Evolutionary conservation across 345 rosid species (phyloP).

Genomic region (Eucalyptus polybractea): DNA sequence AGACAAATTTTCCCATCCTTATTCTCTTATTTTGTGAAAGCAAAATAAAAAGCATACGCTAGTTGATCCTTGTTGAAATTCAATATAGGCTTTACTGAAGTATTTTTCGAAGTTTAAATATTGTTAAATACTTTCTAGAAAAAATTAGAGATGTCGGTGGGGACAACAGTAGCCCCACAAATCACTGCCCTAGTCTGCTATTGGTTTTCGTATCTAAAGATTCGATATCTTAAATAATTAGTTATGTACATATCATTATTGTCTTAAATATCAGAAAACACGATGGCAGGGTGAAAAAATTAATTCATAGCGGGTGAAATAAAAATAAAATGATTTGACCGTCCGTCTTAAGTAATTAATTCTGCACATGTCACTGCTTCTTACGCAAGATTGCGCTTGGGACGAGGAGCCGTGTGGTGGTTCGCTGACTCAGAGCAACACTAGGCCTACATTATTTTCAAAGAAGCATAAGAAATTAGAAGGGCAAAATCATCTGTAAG

Average conservation of each 20-base stretch:
- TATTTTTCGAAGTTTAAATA: not conserved
- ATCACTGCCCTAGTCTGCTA: not conserved
- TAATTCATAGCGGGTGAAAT: not conserved
- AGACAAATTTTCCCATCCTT: not conserved
- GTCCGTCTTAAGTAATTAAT: rapidly evolving
- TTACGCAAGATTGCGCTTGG: too few relatives aligned
- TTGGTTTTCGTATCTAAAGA: not conserved
- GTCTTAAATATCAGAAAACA: not conserved
- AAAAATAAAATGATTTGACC: not conserved
- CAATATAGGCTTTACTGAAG: not conserved
- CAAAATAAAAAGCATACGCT: not conserved
- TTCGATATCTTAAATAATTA: not conserved
- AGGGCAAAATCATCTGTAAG: too few relatives aligned
- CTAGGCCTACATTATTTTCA: too few relatives aligned
- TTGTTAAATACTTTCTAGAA: not conserved
- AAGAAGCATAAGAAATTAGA: too few relatives aligned
- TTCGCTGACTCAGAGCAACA: too few relatives aligned
- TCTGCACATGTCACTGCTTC: rapidly evolving
- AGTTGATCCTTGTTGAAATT: not conserved
- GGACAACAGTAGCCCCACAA: not conserved
- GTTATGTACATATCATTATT: not conserved
- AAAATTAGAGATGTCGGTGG: not conserved
- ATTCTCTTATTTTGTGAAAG: not conserved
- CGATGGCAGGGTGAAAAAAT: not conserved
- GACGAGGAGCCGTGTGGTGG: too few relatives aligned